Conservation (phyloP, 2,329 filamentous ascomycete genomes). For the Ophiocordyceps camponoti-rufipedis region DNA sequence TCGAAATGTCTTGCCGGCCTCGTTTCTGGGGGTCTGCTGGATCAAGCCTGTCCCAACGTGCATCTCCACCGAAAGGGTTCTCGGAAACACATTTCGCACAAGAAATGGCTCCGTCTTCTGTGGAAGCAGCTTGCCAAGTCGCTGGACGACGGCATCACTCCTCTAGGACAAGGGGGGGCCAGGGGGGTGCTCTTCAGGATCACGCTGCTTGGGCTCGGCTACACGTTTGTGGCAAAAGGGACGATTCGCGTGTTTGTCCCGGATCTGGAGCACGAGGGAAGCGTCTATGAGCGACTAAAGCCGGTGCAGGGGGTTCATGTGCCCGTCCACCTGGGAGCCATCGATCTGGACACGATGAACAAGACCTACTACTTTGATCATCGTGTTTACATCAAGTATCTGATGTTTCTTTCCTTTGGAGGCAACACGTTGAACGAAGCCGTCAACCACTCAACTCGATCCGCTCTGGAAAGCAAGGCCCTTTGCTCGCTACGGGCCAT, state of each 20-base stretch:
- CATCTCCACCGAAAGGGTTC: constrained; percentile 10
- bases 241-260: constrained; percentile 13
- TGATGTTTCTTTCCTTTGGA: constrained; percentile 17
- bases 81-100: constrained; percentile 6
- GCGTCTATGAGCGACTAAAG: constrained; percentile 15
- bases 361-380: constrained; percentile 15
- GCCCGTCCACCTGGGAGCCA: constrained; percentile 18
- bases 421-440: constrained; percentile 4
- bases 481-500: constrained; percentile 6
- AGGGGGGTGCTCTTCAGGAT: constrained; percentile 22
- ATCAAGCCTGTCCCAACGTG: constrained; percentile 17
- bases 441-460: not conserved
- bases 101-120: constrained; percentile 12
- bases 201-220: constrained; percentile 20
- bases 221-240: constrained; percentile 24
- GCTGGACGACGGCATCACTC: constrained; percentile 12
- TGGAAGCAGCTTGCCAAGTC: constrained; percentile 11
- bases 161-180: constrained; percentile 12
- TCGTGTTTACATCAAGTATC: constrained; percentile 13
- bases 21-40: too few species aligned
- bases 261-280: constrained; percentile 17
- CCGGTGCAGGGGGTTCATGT: constrained; percentile 15
- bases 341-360: constrained; percentile 15
- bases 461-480: not conserved
- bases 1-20: too few species aligned